Conservation (phyloP, 495 filamentous ascomycete species). For the Hypoxylon lienhwacheense region DNA sequence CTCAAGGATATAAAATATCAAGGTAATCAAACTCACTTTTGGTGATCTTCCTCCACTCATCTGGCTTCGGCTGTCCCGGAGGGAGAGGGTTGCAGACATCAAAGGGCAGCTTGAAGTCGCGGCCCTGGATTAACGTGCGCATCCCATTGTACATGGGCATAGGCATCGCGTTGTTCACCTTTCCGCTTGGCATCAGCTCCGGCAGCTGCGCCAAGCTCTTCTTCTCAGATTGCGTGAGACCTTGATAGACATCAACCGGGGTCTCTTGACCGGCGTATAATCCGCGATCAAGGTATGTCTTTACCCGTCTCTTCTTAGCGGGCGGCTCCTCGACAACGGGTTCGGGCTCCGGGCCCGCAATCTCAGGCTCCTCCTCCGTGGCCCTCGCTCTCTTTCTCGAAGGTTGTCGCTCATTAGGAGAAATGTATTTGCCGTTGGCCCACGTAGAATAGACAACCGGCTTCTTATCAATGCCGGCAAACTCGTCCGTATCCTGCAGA, state of each 20-base stretch:
- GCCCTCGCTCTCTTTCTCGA: constrained; percentile 50
- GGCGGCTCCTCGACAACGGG: constrained; percentile 40
- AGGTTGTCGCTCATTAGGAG: constrained; percentile 29
- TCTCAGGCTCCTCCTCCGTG: constrained; percentile 44
- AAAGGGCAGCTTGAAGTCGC: constrained; percentile 86
- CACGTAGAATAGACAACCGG: constrained; percentile 54
- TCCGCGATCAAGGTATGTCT: constrained; percentile 78
- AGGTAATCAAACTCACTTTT: constrained; percentile 66
- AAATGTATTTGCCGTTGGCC: constrained; percentile 57
- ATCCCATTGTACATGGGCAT: constrained; percentile 50
- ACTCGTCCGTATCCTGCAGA: constrained; percentile 58
- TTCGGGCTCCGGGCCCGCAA: constrained; percentile 48
- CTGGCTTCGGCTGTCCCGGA: constrained; percentile 82
- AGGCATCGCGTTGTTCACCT: constrained; percentile 48
- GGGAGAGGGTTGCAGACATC: constrained; percentile 86
- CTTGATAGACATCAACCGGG: constrained; percentile 60
- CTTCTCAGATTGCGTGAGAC: constrained; percentile 58
- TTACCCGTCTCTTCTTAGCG: constrained; percentile 53
- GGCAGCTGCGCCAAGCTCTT: constrained; percentile 61
- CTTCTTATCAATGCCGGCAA: constrained; percentile 53
- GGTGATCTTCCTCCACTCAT: constrained; percentile 86
- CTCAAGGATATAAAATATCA: constrained; percentile 3
- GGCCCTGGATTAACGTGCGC: constrained; percentile 61
- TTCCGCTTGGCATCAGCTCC: constrained; percentile 46
- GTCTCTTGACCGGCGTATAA: constrained; percentile 84